Conservation (phyloP, 139 green algal species). For the Chlamydomonas eustigma region DNA sequence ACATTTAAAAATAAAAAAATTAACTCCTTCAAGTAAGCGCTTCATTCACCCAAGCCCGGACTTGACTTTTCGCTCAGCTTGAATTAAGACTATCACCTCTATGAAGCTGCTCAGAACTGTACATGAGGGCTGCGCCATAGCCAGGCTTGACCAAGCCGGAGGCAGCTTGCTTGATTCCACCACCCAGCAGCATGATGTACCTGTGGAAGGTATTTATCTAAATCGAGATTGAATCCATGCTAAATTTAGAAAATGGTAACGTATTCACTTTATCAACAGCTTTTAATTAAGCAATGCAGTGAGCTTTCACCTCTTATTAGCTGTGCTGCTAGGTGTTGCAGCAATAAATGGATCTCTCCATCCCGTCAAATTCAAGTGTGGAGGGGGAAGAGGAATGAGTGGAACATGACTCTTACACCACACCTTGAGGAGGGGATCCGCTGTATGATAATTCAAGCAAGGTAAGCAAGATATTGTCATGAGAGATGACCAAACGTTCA, state of each 20-base stretch:
- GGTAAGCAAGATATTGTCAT: neutral
- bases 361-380: constrained; percentile 56
- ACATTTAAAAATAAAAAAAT: no score
- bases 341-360: constrained; percentile 79
- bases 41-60: no score
- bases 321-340: neutral
- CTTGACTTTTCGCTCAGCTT: no score
- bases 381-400: constrained; percentile 61
- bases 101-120: neutral
- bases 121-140: neutral
- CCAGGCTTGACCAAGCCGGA: neutral
- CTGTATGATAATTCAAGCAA: neutral
- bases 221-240: no score
- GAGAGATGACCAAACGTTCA: no score
- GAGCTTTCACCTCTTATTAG: no score
- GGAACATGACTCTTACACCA: constrained; percentile 71
- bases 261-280: no score
- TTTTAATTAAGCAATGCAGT: no score
- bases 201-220: no score
- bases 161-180: constrained; percentile 50
- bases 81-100: no score
- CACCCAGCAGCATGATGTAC: constrained; percentile 69
- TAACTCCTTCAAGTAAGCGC: no score
- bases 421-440: constrained; percentile 22
- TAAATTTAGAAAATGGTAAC: no score